Evolutionary conservation across 352 stramenopile species (phyloP), one percentile per base, ranked within the genome.

Genomic region (Poterioochromonas sp.): DNA sequence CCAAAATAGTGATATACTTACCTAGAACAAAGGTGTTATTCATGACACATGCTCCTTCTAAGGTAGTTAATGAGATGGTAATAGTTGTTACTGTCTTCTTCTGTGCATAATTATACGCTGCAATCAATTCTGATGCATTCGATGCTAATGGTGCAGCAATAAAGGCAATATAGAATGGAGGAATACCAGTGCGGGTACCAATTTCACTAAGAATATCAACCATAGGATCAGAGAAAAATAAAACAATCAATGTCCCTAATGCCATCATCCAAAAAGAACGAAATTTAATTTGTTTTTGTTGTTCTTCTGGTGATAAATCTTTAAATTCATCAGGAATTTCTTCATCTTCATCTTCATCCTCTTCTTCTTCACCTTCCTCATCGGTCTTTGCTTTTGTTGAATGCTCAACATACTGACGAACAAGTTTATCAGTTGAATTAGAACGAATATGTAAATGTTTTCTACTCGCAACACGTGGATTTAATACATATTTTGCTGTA

Each of bases 11-110:
- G 44, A 53, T 20, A 62, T 32, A 22, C 51, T 62, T 62, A 43
- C 90, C 94, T 29, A 99, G 87, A 81, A 92, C 97, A 83, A 98
- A 97, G n/a, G 95, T 98, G 86, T 98, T 98, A 88, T 98, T 99
- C 94, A 98, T 98, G 83, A 91, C 96, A 20, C 93, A 94, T 39
- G 94, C 94, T 39, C 95, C 95, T 35, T 97, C 76, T 34, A 88
- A 71, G 64, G 90, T 86, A 60, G 92, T 90, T 41, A 98, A 87
- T 12, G 92, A 95, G 78, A 98, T 96, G 41, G 93, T 96, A 62
- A 99, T 97, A 29, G 91, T 97, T 86, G 97, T 98, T 80, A 87
- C 90, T 64, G 93, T 98, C 85, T 98, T 98, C 86, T 98, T 98
- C 47, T 90, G 85, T 54, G 94, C 93, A 83, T 98, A 99, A 80